These are phyloP conservation scores for Lobosporangium transversale DNA, from an alignment of 192 early-diverging fungal species.

Conservation along the genomic window DNA sequence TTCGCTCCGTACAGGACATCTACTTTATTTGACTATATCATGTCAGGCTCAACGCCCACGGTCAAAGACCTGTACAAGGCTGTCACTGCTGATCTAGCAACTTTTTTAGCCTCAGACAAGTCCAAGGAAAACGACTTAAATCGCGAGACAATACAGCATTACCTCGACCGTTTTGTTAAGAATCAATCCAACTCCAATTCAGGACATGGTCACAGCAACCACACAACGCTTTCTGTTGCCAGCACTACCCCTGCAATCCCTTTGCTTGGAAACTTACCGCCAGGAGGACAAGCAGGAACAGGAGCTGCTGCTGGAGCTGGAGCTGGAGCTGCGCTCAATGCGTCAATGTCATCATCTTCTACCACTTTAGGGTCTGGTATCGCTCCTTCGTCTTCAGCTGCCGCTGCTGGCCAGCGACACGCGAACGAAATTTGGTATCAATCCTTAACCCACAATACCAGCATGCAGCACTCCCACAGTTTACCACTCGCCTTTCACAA, in stretches of 20 bases:
- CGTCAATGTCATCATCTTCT: neutral
- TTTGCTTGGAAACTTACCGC: neutral
- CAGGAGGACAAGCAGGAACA: no score
- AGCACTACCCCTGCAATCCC: neutral
- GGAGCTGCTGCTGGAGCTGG: neutral
- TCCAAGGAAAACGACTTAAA: constrained; percentile 8
- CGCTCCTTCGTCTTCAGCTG: neutral
- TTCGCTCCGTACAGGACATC: no score
- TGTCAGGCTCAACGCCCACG: constrained; percentile 37
- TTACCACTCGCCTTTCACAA: constrained; percentile 42
- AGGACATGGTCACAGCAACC: neutral
- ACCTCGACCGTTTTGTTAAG: constrained; percentile 44
- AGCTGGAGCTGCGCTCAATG: neutral
- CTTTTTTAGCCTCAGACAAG: constrained; percentile 13
- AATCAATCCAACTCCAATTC: constrained; percentile 1
- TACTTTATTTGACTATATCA: no score
- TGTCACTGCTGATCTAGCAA: constrained; percentile 27
- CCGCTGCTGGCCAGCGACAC: constrained; percentile 35
- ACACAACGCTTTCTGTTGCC: neutral
- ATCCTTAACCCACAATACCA: constrained; percentile 20
- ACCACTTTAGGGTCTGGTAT: constrained; percentile 6
- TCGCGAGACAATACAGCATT: constrained; percentile 31
- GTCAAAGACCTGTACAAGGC: constrained; percentile 49
- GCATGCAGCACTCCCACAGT: constrained; percentile 14
- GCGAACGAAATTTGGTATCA: constrained; percentile 44